Percentiles rank a stretch among this genome's conserved stretches.
Conservation (phyloP, 2,329 filamentous ascomycete species). For the Monosporascus cannonballus region DNA sequence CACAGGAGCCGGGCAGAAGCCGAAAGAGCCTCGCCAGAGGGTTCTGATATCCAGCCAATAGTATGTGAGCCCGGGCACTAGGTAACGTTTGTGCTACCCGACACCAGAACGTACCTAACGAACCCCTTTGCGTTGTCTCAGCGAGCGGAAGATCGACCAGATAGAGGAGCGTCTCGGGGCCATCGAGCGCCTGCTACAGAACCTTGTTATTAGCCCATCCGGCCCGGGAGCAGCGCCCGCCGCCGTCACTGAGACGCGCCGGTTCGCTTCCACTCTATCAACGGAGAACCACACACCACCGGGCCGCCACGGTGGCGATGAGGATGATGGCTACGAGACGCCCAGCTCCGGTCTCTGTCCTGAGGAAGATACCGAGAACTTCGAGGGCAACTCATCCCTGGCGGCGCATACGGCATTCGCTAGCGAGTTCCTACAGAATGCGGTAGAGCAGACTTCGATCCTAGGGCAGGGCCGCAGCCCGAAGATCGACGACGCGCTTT, state of each 20-base stretch:
- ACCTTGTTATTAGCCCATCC: constrained; percentile 16
- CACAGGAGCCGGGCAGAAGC: constrained; percentile 47
- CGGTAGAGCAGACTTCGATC: constrained; percentile 35
- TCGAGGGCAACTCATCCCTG: constrained; percentile 40
- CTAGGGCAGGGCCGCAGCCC: constrained; percentile 34
- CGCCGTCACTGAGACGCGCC: constrained; percentile 1
- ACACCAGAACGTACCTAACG: background rate
- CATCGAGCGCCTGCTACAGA: constrained; percentile 32
- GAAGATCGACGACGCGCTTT: constrained; percentile 46
- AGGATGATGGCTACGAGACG: constrained; percentile 29
- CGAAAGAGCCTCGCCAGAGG: constrained; percentile 48
- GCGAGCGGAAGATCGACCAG: constrained; percentile 45
- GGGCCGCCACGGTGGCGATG: constrained; percentile 7
- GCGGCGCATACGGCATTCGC: constrained; percentile 41
- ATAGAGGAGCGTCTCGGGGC: constrained; percentile 32
- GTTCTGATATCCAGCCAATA: constrained; percentile 57
- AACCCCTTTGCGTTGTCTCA: constrained; percentile 15
- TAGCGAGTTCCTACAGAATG: constrained; percentile 36
- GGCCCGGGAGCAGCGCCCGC: background rate
- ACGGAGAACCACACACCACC: constrained; percentile 2
- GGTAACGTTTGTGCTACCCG: background rate
- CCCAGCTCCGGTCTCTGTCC: constrained; percentile 48
- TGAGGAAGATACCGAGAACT: constrained; percentile 37
- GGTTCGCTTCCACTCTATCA: constrained; percentile 2
- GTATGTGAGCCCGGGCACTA: constrained; percentile 30